Evolutionary conservation across 2,329 filamentous ascomycete genomes (phyloP).

Genomic region (Aspergillus niger): DNA sequence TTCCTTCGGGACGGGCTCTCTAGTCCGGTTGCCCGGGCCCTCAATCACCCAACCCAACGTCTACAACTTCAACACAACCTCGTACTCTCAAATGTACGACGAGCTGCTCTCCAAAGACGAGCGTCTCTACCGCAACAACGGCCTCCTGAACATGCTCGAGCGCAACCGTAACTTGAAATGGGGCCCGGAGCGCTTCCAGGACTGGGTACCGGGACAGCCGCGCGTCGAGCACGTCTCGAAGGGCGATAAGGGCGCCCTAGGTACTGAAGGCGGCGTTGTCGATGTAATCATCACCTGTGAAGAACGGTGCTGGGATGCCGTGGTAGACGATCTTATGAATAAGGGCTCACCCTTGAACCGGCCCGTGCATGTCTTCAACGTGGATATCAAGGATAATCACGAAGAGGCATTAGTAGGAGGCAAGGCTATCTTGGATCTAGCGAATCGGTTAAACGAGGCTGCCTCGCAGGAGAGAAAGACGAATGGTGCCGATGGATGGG

Average conservation of each 20-base stretch:
- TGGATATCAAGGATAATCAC: conserved; percentile 98
- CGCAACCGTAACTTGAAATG: conserved; percentile 90
- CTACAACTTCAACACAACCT: conserved; percentile 96
- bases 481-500: conserved; percentile 67
- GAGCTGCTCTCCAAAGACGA: conserved; percentile 85
- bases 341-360: conserved; percentile 84
- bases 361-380: conserved; percentile 96
- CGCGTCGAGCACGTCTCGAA: conserved; percentile 70
- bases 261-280: conserved; percentile 84
- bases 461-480: conserved; percentile 74
- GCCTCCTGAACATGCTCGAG: conserved; percentile 92
- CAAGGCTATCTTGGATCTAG: conserved; percentile 87
- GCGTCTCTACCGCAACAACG: conserved; percentile 85
- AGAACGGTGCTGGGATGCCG: conserved; percentile 96
- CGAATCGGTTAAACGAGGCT: conserved; percentile 77
- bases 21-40: conserved; percentile 89
- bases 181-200: conserved; percentile 96
- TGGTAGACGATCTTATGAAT: conserved; percentile 87
- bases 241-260: conserved; percentile 73
- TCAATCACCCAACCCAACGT: conserved; percentile 93
- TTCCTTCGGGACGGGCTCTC: conserved; percentile 93
- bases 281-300: conserved; percentile 97
- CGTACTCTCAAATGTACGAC: conserved; percentile 91
- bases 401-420: conserved; percentile 92
- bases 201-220: conserved; percentile 88